Conservation (phyloP, 768 basidiomycete species). For the Lyophyllum atratum region DNA sequence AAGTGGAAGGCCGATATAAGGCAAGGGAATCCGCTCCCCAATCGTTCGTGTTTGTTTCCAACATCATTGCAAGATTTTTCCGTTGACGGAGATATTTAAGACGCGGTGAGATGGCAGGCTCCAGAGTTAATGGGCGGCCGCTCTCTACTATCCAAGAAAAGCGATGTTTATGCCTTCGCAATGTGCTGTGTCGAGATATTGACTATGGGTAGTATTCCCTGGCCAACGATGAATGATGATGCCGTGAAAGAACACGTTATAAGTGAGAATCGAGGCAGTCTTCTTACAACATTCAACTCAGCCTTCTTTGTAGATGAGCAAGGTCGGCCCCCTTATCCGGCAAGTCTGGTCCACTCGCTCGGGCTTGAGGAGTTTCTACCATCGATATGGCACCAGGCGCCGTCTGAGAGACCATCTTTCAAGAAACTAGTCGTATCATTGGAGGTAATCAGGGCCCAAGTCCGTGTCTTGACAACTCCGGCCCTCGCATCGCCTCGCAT, state of each 20-base stretch:
- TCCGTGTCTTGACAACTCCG: neutral
- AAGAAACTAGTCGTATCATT: neutral
- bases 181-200: conserved; percentile 67
- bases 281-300: neutral
- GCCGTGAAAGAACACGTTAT: conserved; percentile 51
- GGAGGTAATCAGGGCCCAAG: neutral
- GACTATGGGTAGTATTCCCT: conserved; percentile 62
- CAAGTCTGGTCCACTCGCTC: conserved; percentile 1
- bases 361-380: conserved; percentile 3
- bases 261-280: conserved; percentile 31
- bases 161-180: conserved; percentile 71
- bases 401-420: conserved; percentile 8
- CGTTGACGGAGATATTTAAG: neutral
- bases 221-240: conserved; percentile 52
- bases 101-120: conserved; percentile 61
- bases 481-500: conserved; percentile 3
- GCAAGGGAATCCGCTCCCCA: conserved; percentile 42
- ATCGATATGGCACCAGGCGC: conserved; percentile 5
- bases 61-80: neutral
- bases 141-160: conserved; percentile 42
- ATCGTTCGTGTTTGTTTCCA: neutral
- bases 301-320: neutral
- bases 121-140: conserved; percentile 61
- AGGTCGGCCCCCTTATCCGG: conserved; percentile 14
- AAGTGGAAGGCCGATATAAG: conserved; percentile 74